Evolutionary conservation across 371 early-diverging fungal genomes (phyloP), one percentile per base, ranked within the genome.

Genomic region (Apophysomyces elegans): DNA sequence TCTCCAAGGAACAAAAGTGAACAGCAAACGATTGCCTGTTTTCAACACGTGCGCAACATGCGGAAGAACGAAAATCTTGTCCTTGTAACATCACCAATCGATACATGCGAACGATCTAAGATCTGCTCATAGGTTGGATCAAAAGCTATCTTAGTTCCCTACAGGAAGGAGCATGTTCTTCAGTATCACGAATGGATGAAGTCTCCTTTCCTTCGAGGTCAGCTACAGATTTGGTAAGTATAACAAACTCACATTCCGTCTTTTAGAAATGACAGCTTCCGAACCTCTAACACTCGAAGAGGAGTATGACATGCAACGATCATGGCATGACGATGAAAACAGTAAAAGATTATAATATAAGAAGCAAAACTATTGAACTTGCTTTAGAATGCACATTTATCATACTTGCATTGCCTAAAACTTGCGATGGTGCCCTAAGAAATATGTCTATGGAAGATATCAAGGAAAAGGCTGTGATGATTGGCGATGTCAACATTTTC

Each of bases 181-280:
- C 83, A 71, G 61, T 97, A 97, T 74, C 95, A 97, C 76, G 89
- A 89, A 58, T 97, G 97, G 97, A 97, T 97, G 97, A 86, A 94
- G 70, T 90, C 90, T 5, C 92, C 93, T 8, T 92, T 87, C 71
- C 81, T 96, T 37, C 92, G 88, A 63, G 90, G 89, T 87, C 73
- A 45, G 45, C 26, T n/a, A 21, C 32, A 26, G 32, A 3, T 26
- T 26, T 26, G 32, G 32, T 21, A 2, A 32, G 54, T 21, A 21
- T 4, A 7, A 50, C 21, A 7, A 21, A 14, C 61, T 32, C 1
- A 41, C 13, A 56, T 39, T 38, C 39, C 0, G 8, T 13, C 1
- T 11, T 12, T 16, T 78, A 88, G 97, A 96, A 73, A 91, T 93
- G 90, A 97, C 97, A 12, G 96, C 95, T 0, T 95, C 96, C 7